phyloP scores from a whole-genome alignment of 106 monocot species.

The Dioscorea dumetorum region DNA sequence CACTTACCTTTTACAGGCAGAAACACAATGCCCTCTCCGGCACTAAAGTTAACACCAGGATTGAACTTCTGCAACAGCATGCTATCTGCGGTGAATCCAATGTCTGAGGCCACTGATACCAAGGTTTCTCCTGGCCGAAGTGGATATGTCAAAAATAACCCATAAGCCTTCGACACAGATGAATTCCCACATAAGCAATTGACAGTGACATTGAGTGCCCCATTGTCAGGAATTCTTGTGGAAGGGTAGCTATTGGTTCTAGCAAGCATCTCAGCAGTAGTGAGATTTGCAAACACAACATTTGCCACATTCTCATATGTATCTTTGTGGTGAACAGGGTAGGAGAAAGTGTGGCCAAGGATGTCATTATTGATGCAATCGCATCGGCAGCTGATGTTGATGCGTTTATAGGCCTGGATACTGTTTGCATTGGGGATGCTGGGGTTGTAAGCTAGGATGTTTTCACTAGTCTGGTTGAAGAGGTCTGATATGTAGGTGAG shows the following conservation, averaged over 20 bases:
- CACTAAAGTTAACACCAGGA: constrained; percentile 5
- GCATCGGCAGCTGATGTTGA: not conserved
- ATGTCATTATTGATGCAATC: not conserved
- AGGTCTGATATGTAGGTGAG: constrained; percentile 2
- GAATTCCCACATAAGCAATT: constrained; percentile 8
- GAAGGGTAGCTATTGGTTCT: not conserved
- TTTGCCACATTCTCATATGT: constrained; percentile 1
- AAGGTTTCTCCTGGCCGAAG: not conserved
- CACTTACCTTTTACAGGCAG: constrained; percentile 2
- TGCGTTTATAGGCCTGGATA: not conserved
- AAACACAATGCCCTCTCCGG: constrained; percentile 3
- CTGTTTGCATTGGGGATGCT: not conserved
- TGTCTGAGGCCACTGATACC: not conserved
- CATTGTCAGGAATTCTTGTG: not conserved
- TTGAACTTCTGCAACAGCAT: not conserved
- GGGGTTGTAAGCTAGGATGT: not conserved
- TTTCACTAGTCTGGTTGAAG: not conserved
- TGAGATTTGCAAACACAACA: constrained; percentile 1
- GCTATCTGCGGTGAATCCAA: not conserved
- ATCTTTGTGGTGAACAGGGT: not conserved
- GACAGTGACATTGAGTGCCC: not conserved
- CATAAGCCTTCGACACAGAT: not conserved
- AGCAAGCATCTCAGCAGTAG: not conserved
- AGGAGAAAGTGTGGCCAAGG: not conserved
- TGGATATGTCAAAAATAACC: constrained; percentile 8